Evolutionary conservation across 306 rosid genomes (phyloP).

Genomic region (Dicorynia guianensis): DNA sequence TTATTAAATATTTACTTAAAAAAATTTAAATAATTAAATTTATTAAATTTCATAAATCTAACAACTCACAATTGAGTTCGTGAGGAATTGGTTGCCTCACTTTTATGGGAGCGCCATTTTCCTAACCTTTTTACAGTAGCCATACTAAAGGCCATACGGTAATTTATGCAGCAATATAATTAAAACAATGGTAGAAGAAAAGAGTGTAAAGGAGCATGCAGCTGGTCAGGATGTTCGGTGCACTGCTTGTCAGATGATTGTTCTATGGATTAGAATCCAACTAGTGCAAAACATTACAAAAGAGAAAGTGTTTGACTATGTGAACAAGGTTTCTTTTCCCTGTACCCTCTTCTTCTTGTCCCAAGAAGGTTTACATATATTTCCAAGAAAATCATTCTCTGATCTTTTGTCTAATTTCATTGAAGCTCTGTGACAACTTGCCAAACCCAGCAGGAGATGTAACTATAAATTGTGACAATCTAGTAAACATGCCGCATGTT

Average conservation of each 20-base stretch:
- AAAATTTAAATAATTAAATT: too few species aligned
- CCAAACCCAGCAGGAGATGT: constrained; percentile 12
- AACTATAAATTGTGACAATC: neutral
- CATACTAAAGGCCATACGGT: neutral
- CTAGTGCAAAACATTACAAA: constrained; percentile 26
- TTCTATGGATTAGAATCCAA: constrained; percentile 9
- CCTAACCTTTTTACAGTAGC: neutral
- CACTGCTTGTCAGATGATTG: constrained; percentile 26
- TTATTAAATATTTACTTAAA: too few species aligned
- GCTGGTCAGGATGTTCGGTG: neutral
- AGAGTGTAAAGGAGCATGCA: neutral
- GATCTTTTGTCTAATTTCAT: neutral
- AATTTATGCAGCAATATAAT: constrained; percentile 20
- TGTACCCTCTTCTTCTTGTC: neutral
- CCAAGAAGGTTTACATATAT: neutral
- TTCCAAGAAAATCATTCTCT: neutral
- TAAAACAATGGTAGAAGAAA: constrained; percentile 16
- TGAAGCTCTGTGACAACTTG: constrained; percentile 27
- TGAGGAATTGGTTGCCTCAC: too few species aligned
- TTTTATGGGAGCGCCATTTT: too few species aligned
- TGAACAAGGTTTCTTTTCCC: constrained; percentile 24
- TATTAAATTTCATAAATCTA: too few species aligned
- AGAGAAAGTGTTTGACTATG: constrained; percentile 20
- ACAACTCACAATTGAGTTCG: too few species aligned
- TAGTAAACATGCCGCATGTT: constrained; percentile 19